These are phyloP conservation scores for Colletotrichum acutatum DNA, from an alignment of 2,329 filamentous ascomycete genomes.

Conservation along the genomic window DNA sequence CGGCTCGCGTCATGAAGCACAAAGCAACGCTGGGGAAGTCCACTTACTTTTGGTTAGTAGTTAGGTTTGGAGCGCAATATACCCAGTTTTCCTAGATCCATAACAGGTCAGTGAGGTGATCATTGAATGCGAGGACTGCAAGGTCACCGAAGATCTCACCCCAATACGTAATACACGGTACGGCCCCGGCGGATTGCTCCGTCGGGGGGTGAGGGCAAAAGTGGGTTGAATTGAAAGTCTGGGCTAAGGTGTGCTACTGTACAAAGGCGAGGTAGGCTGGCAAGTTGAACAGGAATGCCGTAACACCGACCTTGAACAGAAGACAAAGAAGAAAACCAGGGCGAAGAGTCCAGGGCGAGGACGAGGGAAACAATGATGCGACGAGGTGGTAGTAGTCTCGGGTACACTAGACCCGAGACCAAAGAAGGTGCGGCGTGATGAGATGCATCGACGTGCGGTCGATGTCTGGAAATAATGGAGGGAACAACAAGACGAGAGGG, in stretches of 20 bases:
- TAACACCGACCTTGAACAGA: too few species aligned
- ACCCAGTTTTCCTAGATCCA: not conserved
- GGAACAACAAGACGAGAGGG: too few species aligned
- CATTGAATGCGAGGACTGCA: not conserved
- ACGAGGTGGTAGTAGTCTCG: too few species aligned
- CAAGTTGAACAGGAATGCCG: not conserved
- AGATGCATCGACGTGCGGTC: too few species aligned
- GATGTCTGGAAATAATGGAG: too few species aligned
- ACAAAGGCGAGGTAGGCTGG: not conserved
- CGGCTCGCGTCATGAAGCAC: not conserved
- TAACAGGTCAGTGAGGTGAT: not conserved
- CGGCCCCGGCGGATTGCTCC: not conserved
- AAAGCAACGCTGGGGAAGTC: not conserved
- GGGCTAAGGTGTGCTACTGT: not conserved
- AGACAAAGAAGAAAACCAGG: too few species aligned
- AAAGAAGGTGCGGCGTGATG: too few species aligned
- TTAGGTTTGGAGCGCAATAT: not conserved
- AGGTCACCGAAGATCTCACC: not conserved
- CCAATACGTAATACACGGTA: not conserved
- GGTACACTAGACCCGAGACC: too few species aligned
- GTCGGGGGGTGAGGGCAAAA: not conserved
- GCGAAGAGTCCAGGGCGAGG: too few species aligned
- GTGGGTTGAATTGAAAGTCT: not conserved
- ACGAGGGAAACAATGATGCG: too few species aligned
- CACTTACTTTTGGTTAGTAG: not conserved